Percentiles rank a stretch among this genome's conserved stretches.
phyloP scores from a whole-genome alignment of 2,329 filamentous ascomycete genomes.

The Fusarium nematophilum region DNA sequence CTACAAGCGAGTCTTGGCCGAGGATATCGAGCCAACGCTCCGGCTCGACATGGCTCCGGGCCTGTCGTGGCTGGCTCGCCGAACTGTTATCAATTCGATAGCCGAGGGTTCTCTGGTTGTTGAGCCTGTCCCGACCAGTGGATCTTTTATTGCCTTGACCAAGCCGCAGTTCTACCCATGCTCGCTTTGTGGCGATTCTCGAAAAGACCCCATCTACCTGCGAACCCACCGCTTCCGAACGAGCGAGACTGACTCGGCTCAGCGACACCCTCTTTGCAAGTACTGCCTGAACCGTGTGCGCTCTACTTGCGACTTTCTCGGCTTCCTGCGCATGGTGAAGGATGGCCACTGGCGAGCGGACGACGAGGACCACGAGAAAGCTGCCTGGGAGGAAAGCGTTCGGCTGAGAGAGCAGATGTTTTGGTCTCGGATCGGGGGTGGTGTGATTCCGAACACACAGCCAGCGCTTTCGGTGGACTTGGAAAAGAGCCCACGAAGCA shows the following conservation, averaged over 20 bases:
- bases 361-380: slow-evolving; percentile 84
- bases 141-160: slow-evolving; percentile 60
- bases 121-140: slow-evolving; percentile 79
- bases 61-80: slow-evolving; percentile 91
- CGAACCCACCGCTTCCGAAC: slow-evolving; percentile 90
- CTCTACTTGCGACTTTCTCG: slow-evolving; percentile 91
- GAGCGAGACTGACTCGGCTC: slow-evolving; percentile 85
- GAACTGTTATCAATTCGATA: slow-evolving; percentile 84
- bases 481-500: slow-evolving; percentile 50
- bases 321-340: slow-evolving; percentile 89
- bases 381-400: slow-evolving; percentile 95
- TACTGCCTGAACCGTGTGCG: slow-evolving; percentile 88
- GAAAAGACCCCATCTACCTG: slow-evolving; percentile 76
- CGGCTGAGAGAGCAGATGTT: slow-evolving; percentile 94
- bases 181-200: slow-evolving; percentile 86
- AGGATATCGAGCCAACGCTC: slow-evolving; percentile 95
- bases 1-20: slow-evolving; percentile 87
- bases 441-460: slow-evolving; percentile 77
- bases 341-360: slow-evolving; percentile 92
- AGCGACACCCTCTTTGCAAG: slow-evolving; percentile 88
- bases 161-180: slow-evolving; percentile 75
- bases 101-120: slow-evolving; percentile 88
- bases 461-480: slow-evolving; percentile 39
- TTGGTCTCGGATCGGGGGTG: slow-evolving; percentile 92
- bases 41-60: slow-evolving; percentile 90